A percentile compares a stretch with the other conserved stretches of the same genome.
Conservation (phyloP, 2,329 filamentous ascomycete genomes). For the Arthrobotrys sinensis region DNA sequence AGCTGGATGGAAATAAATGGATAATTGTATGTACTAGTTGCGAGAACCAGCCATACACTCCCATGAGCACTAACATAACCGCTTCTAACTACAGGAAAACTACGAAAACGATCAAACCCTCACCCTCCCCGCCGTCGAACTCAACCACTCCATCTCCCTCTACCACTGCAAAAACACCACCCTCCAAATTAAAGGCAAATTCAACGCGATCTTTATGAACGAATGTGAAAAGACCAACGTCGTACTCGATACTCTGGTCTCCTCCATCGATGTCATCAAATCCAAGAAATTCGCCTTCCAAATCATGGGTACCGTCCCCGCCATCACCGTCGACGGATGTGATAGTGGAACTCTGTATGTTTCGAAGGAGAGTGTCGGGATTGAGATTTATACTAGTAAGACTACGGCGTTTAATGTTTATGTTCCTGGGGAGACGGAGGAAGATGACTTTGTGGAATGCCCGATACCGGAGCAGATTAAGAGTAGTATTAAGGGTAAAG, state of each 20-base stretch:
- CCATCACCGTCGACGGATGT: slow-evolving; percentile 91
- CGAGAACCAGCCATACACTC: too few species aligned
- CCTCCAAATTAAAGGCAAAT: slow-evolving; percentile 90
- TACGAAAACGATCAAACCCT: slow-evolving; percentile 79
- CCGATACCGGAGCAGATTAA: slow-evolving; percentile 90
- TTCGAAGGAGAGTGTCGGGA: slow-evolving; percentile 80
- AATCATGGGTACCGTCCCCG: slow-evolving; percentile 87
- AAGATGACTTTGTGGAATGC: slow-evolving; percentile 88
- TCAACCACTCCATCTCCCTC: slow-evolving; percentile 92
- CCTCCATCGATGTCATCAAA: slow-evolving; percentile 94
- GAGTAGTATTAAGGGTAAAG: slow-evolving; percentile 82
- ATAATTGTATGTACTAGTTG: slow-evolving; percentile 75
- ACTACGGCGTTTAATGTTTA: slow-evolving; percentile 89
- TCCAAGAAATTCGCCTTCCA: slow-evolving; percentile 95
- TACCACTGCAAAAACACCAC: slow-evolving; percentile 92
- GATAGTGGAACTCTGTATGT: slow-evolving; percentile 92
- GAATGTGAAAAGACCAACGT: slow-evolving; percentile 88
- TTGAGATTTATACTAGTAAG: slow-evolving; percentile 92
- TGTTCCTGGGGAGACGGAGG: slow-evolving; percentile 77
- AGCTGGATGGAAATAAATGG: slow-evolving; percentile 93
- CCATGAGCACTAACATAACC: too few species aligned
- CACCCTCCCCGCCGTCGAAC: slow-evolving; percentile 83
- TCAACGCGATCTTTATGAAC: slow-evolving; percentile 96
- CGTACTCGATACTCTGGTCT: slow-evolving; percentile 89
- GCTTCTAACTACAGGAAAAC: slow-evolving; percentile 77